Evolutionary conservation across 768 basidiomycete genomes (phyloP).

Genomic region (Boletus eberwhitei): DNA sequence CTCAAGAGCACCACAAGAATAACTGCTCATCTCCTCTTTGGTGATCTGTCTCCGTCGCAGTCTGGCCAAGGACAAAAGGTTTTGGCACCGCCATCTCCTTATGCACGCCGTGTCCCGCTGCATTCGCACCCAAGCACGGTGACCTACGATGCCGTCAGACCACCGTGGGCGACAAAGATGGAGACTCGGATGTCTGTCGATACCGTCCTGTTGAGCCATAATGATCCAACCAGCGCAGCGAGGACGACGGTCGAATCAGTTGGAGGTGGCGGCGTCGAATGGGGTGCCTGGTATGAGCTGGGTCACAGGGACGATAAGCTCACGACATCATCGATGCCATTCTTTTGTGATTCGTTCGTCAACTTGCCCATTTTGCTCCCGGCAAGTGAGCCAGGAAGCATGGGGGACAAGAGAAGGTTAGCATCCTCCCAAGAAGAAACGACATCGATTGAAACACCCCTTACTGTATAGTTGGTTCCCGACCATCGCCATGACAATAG

Average conservation of each 20-base stretch:
- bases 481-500: constrained; percentile 56
- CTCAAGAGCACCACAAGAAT: constrained; percentile 45
- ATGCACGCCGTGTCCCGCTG: constrained; percentile 58
- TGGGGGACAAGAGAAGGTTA: constrained; percentile 8
- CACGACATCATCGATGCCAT: constrained; percentile 47
- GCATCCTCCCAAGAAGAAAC: neutral
- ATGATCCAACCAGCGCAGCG: constrained; percentile 34
- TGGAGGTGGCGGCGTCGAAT: constrained; percentile 54
- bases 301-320: constrained; percentile 46
- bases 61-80: constrained; percentile 17
- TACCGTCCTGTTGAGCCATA: constrained; percentile 36
- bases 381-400: constrained; percentile 37
- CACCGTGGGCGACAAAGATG: constrained; percentile 35
- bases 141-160: constrained; percentile 18
- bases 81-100: constrained; percentile 51
- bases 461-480: constrained; percentile 60
- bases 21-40: constrained; percentile 55
- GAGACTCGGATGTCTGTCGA: constrained; percentile 42
- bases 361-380: constrained; percentile 50
- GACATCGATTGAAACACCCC: neutral
- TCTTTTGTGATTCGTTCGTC: constrained; percentile 54
- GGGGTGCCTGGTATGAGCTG: constrained; percentile 53
- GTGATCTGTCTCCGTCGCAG: constrained; percentile 38
- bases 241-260: constrained; percentile 39
- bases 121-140: constrained; percentile 49